phyloP scores from a whole-genome alignment of 768 basidiomycete genomes.

The Solioccasus polychromus region DNA sequence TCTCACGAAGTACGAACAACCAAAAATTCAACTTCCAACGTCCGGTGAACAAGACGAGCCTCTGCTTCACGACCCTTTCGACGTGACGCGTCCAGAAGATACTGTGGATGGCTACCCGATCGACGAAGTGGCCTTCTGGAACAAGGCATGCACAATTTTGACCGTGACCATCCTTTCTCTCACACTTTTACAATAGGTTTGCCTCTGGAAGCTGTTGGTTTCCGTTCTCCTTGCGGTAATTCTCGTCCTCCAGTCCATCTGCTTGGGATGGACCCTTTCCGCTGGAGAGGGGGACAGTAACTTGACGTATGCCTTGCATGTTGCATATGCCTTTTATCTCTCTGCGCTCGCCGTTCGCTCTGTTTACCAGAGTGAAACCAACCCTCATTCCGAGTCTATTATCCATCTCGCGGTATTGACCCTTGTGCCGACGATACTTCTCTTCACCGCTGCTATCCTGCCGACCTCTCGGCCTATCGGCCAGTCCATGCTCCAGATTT shows the following conservation, averaged over 20 bases:
- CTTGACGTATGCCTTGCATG: conserved; percentile 42
- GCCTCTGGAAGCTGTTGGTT: conserved; percentile 53
- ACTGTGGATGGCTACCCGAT: conserved; percentile 64
- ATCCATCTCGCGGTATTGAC: conserved; percentile 63
- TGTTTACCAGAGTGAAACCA: conserved; percentile 42
- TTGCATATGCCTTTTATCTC: conserved; percentile 58
- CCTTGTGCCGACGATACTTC: conserved; percentile 42
- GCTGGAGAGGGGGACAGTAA: conserved; percentile 29
- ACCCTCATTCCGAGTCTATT: conserved; percentile 43
- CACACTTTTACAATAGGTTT: conserved; percentile 43
- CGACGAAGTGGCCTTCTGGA: conserved; percentile 59
- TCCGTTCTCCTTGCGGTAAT: conserved; percentile 44
- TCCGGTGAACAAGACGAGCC: conserved; percentile 23
- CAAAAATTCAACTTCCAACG: conserved; percentile 51
- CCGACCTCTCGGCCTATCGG: conserved; percentile 44
- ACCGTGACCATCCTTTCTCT: not conserved
- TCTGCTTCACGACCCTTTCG: conserved; percentile 53
- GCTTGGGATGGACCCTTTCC: conserved; percentile 48
- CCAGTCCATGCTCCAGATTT: conserved; percentile 21
- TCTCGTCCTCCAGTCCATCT: conserved; percentile 49
- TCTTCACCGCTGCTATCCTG: conserved; percentile 52
- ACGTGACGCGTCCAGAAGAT: conserved; percentile 73
- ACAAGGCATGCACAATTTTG: conserved; percentile 44
- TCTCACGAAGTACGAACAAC: conserved; percentile 40
- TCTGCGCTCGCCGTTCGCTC: conserved; percentile 51